Base-by-base conservation (phyloP, 73 alveolate genomes). In the Paramecium primaurelia region DNA sequence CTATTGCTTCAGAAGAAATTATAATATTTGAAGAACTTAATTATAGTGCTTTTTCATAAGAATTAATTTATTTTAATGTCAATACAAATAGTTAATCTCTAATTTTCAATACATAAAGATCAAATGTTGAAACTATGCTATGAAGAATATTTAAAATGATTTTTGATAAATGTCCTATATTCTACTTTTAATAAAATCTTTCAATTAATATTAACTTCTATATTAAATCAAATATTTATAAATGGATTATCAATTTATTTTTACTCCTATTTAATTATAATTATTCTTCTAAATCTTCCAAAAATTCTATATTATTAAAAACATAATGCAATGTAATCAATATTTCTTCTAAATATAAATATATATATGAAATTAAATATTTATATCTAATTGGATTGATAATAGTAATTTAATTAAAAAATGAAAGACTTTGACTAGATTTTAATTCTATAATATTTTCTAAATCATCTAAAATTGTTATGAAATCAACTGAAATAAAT, bases 311-410 rank as follows among this genome's bases (percentile, higher is more conserved):
- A 32, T 75, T 34, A 40, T 37, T 75, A 6, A 75, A 75, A 12
- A 75, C 36, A 75, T 32, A 22, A 36, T 75, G 58, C 8, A 75
- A 40, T 11, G 88, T 32, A 34, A 75, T 75, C 40, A 75, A 75
- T 75, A 37, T 75, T 75, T 75, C 88, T 20, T 75, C 88, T 75
- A 75, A 22, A 36, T 26, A 37, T 36, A 34, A 40, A 75, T 75
- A 75, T 10, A 75, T 45, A n/a, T 75, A 75, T 34, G 88, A 37
- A 36, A 32, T 16, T 22, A 75, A 75, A 40, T 75, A 75, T 37
- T 37, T 75, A 40, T 75, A 75, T 75, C 88, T 75, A 4, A 40
- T 37, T 14, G 88, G 88, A 75, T 75, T 75, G 20, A 14, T 42
- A 4, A 37, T 75, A 6, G 20, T 75, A 34, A 37, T 38, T 37